These are phyloP conservation scores for Magnolia kwangsiensis DNA, from an alignment of 164 flowering plant genomes.

Conservation along the genomic window DNA sequence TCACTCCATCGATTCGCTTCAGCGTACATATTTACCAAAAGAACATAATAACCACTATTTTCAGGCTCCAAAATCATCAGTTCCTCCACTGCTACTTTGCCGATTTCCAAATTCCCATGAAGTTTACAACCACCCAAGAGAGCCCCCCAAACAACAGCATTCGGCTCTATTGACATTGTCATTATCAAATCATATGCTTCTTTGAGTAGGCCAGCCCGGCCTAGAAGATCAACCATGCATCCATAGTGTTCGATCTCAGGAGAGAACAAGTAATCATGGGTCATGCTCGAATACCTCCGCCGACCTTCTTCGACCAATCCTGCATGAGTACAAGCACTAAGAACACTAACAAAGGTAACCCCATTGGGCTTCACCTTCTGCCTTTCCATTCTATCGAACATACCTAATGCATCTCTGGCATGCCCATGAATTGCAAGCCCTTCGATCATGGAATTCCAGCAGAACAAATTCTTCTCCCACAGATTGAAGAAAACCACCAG, in stretches of 20 bases:
- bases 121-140: too few relatives aligned
- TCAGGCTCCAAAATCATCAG: conserved; percentile 31
- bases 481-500: conserved; percentile 22
- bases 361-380: conserved; percentile 52
- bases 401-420: conserved; percentile 50
- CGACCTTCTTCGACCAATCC: conserved; percentile 72
- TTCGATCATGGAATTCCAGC: conserved; percentile 71
- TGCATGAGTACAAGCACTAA: conserved; percentile 69
- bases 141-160: too few relatives aligned
- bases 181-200: too few relatives aligned
- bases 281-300: conserved; percentile 48
- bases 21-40: conserved; percentile 64
- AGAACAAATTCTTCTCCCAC: conserved; percentile 57
- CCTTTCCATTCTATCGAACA: conserved; percentile 53
- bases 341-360: conserved; percentile 61
- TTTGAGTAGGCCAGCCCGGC: conserved; percentile 37
- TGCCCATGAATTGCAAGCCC: conserved; percentile 68
- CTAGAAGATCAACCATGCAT: conserved; percentile 73
- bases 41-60: conserved; percentile 57
- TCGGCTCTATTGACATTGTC: too few relatives aligned
- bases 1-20: conserved; percentile 67
- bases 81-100: too few relatives aligned
- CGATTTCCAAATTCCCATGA: too few relatives aligned
- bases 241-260: conserved; percentile 74
- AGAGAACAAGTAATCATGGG: conserved; percentile 30